Conservation (phyloP, 2,329 filamentous ascomycete species). For the Ophiognomonia clavigignenti-juglandacearum region DNA sequence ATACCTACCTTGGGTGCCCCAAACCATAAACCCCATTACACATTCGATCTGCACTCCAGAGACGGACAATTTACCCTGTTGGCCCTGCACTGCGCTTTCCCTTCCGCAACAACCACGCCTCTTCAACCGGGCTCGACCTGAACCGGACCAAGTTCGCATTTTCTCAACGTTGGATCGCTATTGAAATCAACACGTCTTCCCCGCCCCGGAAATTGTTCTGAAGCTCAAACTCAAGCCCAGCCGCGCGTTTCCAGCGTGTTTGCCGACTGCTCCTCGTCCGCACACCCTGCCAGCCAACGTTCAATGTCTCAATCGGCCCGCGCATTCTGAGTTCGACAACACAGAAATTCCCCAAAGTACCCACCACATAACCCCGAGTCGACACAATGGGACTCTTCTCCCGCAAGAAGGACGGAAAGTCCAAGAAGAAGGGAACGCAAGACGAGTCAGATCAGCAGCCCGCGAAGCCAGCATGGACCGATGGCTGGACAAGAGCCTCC, state of each 20-base stretch:
- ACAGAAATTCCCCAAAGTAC: neutral
- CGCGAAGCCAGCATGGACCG: conserved; percentile 75
- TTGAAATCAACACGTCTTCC: too few relatives aligned
- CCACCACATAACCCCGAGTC: neutral
- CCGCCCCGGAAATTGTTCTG: too few relatives aligned
- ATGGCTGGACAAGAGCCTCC: conserved; percentile 77
- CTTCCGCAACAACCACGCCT: too few relatives aligned
- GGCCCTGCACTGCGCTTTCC: too few relatives aligned
- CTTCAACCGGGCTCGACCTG: too few relatives aligned
- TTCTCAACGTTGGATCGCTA: too few relatives aligned
- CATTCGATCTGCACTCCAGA: too few relatives aligned
- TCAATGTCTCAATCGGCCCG: conserved; percentile 15
- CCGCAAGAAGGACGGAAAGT: conserved; percentile 68
- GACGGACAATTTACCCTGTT: too few relatives aligned
- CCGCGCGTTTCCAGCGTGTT: conserved; percentile 7
- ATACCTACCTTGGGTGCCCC: conserved; percentile 3
- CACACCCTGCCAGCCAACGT: neutral
- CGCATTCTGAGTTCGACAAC: conserved; percentile 5
- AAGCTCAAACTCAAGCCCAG: too few relatives aligned
- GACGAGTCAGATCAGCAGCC: conserved; percentile 47
- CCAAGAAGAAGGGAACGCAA: conserved; percentile 60
- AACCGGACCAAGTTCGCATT: too few relatives aligned
- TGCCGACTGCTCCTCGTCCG: conserved; percentile 12
- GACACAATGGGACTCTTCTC: conserved; percentile 51
- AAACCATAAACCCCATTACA: too few relatives aligned